Percentiles rank a stretch among this genome's conserved stretches.
Evolutionary conservation across 768 basidiomycete species (phyloP).

Genomic region (Erythrobasidium yunnanense): DNA sequence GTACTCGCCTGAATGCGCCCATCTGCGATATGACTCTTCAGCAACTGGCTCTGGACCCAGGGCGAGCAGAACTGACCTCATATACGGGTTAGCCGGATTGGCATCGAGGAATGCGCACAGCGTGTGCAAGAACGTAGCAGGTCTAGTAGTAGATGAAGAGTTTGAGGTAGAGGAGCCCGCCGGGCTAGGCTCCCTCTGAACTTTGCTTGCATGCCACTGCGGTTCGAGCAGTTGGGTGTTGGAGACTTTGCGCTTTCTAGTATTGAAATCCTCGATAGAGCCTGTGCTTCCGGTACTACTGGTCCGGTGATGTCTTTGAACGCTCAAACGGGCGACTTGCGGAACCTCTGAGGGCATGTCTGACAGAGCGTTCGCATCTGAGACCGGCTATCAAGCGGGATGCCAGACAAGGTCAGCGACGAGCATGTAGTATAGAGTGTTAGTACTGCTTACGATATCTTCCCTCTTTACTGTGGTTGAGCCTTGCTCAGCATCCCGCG

Average conservation of each 20-base stretch:
- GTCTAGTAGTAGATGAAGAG: neutral
- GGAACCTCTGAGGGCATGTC: no score
- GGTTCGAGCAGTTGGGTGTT: neutral
- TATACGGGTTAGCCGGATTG: slow-evolving; percentile 15
- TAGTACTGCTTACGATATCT: no score
- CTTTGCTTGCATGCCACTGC: neutral
- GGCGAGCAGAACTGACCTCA: neutral
- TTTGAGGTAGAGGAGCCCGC: neutral
- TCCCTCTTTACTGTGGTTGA: no score
- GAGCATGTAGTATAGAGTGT: no score
- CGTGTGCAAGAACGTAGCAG: slow-evolving; percentile 17
- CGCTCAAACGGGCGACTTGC: no score
- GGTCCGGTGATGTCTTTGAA: no score
- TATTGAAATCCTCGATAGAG: neutral
- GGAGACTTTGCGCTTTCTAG: neutral
- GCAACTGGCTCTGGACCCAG: neutral
- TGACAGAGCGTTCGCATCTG: no score
- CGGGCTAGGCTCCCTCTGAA: neutral
- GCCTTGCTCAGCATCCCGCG: no score
- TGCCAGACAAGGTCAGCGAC: no score
- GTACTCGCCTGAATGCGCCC: slow-evolving; percentile 6
- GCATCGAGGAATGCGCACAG: neutral
- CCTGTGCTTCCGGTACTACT: no score
- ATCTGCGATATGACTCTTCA: neutral
- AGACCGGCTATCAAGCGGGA: no score